These are phyloP conservation scores for Jackrogersella multiformis DNA, from an alignment of 495 filamentous ascomycete genomes.

Conservation along the genomic window DNA sequence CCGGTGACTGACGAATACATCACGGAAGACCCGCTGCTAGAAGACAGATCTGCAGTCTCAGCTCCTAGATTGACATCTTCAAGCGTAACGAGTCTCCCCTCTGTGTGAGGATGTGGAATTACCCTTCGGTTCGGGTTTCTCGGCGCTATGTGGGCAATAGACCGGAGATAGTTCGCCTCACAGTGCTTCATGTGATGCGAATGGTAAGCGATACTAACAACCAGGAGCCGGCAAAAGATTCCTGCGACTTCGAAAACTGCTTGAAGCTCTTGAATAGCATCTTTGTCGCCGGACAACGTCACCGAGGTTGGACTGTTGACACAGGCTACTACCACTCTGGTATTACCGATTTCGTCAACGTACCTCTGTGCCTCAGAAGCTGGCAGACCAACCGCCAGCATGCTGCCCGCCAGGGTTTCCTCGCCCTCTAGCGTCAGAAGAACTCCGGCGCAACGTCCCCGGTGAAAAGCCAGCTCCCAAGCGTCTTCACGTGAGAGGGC, in stretches of 20 bases:
- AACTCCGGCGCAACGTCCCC: slow-evolving; percentile 29
- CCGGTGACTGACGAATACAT: slow-evolving; percentile 56
- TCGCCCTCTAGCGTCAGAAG: slow-evolving; percentile 16
- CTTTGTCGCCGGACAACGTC: slow-evolving; percentile 52
- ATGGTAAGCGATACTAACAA: slow-evolving; percentile 50
- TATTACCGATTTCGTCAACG: slow-evolving; percentile 22
- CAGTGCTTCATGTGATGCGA: slow-evolving; percentile 48
- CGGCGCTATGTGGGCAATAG: slow-evolving; percentile 28
- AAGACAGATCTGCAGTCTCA: slow-evolving; percentile 11
- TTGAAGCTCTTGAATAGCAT: slow-evolving; percentile 45
- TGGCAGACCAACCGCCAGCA: slow-evolving; percentile 52
- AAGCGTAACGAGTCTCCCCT: slow-evolving; percentile 5
- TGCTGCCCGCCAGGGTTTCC: slow-evolving; percentile 40
- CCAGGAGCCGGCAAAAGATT: slow-evolving; percentile 46
- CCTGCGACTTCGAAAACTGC: slow-evolving; percentile 28
- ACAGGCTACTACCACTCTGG: slow-evolving; percentile 49
- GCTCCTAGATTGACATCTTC: neutral
- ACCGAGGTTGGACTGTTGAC: slow-evolving; percentile 53
- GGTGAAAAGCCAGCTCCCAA: slow-evolving; percentile 56
- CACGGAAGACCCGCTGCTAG: slow-evolving; percentile 9
- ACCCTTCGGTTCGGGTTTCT: slow-evolving; percentile 1
- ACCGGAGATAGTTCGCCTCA: slow-evolving; percentile 14
- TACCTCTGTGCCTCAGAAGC: slow-evolving; percentile 36
- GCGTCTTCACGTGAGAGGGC: slow-evolving; percentile 50
- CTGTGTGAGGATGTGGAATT: slow-evolving; percentile 13